Conservation (phyloP, 805 yeast genomes). For the Monosporozyma solicola region DNA sequence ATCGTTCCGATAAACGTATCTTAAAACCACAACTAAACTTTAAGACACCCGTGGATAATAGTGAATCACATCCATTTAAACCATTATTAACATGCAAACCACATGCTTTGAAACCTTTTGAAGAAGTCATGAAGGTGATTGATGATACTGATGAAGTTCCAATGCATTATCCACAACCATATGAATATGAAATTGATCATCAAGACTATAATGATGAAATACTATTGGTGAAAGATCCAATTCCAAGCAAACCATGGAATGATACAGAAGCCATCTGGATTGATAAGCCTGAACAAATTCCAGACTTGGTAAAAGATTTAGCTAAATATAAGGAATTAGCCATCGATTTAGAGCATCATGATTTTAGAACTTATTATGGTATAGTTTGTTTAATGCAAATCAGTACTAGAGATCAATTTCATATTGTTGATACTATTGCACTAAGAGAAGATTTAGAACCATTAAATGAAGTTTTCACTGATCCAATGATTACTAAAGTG, state of each 20-base stretch:
- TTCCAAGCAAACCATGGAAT: slow-evolving; percentile 56
- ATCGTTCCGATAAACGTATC: slow-evolving; percentile 26
- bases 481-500: slow-evolving; percentile 76
- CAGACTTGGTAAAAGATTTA: slow-evolving; percentile 47
- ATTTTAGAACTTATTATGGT: slow-evolving; percentile 82
- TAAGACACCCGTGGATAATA: slow-evolving; percentile 51
- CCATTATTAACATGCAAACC: slow-evolving; percentile 73
- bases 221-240: slow-evolving; percentile 38
- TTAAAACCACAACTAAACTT: slow-evolving; percentile 67
- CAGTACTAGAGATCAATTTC: slow-evolving; percentile 72
- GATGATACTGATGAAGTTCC: slow-evolving; percentile 37
- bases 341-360: slow-evolving; percentile 94
- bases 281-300: slow-evolving; percentile 45
- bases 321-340: slow-evolving; percentile 57
- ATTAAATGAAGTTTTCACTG: slow-evolving; percentile 67
- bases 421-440: slow-evolving; percentile 75
- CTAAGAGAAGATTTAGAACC: slow-evolving; percentile 61
- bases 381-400: slow-evolving; percentile 90
- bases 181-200: slow-evolving; percentile 59
- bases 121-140: slow-evolving; percentile 39
- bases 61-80: slow-evolving; percentile 61
- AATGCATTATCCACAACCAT: slow-evolving; percentile 70
- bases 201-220: slow-evolving; percentile 61
- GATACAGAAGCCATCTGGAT: slow-evolving; percentile 62
- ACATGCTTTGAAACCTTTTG: slow-evolving; percentile 47